phyloP scores from a whole-genome alignment of 495 filamentous ascomycete genomes.

The Penicillium verhagenii region DNA sequence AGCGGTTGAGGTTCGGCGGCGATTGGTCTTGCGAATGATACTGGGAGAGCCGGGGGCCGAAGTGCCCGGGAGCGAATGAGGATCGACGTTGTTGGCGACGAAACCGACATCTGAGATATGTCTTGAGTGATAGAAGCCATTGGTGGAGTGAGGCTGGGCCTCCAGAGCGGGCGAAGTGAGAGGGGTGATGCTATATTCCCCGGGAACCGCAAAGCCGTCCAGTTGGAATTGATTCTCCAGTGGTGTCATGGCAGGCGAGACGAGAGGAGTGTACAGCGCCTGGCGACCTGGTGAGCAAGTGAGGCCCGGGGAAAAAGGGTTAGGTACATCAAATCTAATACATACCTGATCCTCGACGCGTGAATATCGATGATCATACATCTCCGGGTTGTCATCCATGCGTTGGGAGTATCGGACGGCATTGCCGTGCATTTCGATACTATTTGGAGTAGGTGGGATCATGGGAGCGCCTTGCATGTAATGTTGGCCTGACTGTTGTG shows the following conservation, averaged over 20 bases:
- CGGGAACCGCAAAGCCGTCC: conserved; percentile 75
- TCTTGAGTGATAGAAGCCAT: conserved; percentile 31
- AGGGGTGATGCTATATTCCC: conserved; percentile 85
- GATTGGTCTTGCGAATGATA: conserved; percentile 31
- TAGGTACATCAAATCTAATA: background rate
- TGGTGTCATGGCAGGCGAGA: conserved; percentile 92
- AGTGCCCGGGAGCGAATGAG: conserved; percentile 37
- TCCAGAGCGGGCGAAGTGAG: conserved; percentile 88
- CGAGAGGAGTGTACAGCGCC: conserved; percentile 91
- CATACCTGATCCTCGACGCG: conserved; percentile 76
- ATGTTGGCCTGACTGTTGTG: conserved; percentile 55
- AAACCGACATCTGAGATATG: conserved; percentile 43
- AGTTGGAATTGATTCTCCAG: conserved; percentile 80
- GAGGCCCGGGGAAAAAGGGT: background rate
- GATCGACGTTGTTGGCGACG: conserved; percentile 48
- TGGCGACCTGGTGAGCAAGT: conserved; percentile 2
- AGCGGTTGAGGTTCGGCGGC: conserved; percentile 38
- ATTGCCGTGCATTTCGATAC: conserved; percentile 79
- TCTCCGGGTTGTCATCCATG: conserved; percentile 59
- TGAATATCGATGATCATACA: conserved; percentile 67
- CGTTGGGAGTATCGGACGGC: conserved; percentile 60
- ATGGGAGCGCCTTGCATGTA: conserved; percentile 57
- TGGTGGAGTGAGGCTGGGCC: conserved; percentile 58
- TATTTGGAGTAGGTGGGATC: conserved; percentile 91
- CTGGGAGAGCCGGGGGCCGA: conserved; percentile 33